Conservation (phyloP, 2,329 filamentous ascomycete genomes). For the Chaetomiaceae sp. region DNA sequence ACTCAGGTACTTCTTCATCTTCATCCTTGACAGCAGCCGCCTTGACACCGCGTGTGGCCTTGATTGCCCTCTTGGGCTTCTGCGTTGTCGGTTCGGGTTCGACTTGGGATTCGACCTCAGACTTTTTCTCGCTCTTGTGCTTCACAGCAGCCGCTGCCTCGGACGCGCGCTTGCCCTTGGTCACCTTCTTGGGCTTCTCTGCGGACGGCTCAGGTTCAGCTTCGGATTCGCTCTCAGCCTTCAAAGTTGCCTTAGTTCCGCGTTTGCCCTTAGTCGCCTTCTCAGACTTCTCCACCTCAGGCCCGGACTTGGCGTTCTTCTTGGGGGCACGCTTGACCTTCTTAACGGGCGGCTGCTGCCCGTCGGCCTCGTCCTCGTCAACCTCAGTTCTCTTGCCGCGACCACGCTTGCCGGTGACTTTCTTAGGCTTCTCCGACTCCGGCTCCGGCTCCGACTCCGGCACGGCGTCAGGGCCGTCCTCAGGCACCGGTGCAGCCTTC, state of each 20-base stretch:
- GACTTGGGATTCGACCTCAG: neutral
- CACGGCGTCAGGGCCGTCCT: too few relatives aligned
- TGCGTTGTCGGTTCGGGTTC: conserved; percentile 3
- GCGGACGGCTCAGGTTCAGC: neutral
- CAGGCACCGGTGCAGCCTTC: conserved; percentile 34
- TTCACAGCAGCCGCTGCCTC: conserved; percentile 17
- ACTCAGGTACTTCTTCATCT: conserved; percentile 4
- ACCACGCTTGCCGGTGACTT: conserved; percentile 35
- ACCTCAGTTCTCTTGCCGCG: conserved; percentile 33
- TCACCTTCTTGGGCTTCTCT: conserved; percentile 16
- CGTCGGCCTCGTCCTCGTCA: conserved; percentile 29
- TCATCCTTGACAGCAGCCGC: conserved; percentile 13
- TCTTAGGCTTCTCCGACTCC: conserved; percentile 25
- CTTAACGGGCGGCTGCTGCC: conserved; percentile 35
- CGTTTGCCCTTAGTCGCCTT: conserved; percentile 17
- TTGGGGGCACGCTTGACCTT: conserved; percentile 31
- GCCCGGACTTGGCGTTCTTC: conserved; percentile 19
- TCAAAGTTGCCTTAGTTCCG: conserved; percentile 21
- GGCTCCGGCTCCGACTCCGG: too few relatives aligned
- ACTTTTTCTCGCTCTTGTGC: conserved; percentile 1
- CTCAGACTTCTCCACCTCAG: conserved; percentile 7
- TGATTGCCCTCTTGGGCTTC: conserved; percentile 15
- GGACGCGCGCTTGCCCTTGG: conserved; percentile 19
- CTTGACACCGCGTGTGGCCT: conserved; percentile 22
- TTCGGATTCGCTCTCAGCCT: conserved; percentile 1